Evolutionary conservation across 1,284 basidiomycete genomes (phyloP).

Genomic region (Leccinum holopus): DNA sequence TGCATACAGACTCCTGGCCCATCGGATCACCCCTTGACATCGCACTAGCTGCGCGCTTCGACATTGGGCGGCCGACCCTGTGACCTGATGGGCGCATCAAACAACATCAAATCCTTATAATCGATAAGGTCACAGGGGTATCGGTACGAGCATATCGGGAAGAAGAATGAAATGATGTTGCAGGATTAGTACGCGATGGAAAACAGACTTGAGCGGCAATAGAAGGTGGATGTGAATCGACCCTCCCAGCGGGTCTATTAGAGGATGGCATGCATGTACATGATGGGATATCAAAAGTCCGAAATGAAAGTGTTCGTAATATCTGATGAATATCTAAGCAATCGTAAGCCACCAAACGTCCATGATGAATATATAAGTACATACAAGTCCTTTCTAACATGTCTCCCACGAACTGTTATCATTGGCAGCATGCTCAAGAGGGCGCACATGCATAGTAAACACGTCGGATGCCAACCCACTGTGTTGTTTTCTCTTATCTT

Average conservation of each 20-base stretch:
- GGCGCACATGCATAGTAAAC: background rate
- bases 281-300: background rate
- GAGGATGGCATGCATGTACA: background rate
- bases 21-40: background rate
- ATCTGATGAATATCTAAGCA: background rate
- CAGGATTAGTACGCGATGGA: background rate
- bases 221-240: background rate
- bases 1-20: background rate
- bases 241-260: background rate
- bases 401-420: background rate
- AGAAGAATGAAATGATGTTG: too few relatives aligned
- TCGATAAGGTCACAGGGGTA: too few relatives aligned
- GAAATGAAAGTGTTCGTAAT: background rate
- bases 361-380: background rate
- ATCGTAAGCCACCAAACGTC: background rate
- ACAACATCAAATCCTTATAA: background rate
- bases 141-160: too few relatives aligned
- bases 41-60: background rate
- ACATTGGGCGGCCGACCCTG: background rate
- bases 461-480: background rate
- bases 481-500: background rate
- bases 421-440: background rate
- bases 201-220: background rate
- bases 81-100: background rate
- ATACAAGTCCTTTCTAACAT: background rate